These are phyloP conservation scores for Karstenula rhodostoma DNA, from an alignment of 2,329 filamentous ascomycete genomes.

Conservation along the genomic window DNA sequence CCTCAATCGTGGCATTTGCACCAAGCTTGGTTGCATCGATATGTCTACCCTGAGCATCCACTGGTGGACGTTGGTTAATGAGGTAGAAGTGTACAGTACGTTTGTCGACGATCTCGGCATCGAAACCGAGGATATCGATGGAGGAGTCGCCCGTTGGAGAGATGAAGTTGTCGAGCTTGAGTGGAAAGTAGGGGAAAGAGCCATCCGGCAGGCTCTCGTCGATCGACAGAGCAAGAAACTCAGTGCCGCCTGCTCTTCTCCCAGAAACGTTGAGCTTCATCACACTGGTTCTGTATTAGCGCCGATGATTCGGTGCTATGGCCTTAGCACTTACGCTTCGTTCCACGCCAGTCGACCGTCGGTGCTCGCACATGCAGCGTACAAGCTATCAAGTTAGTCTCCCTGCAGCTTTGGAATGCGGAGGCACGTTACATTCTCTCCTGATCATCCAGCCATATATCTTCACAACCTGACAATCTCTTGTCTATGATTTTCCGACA, in stretches of 20 bases:
- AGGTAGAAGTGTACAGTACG: conserved; percentile 39
- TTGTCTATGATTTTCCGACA: conserved; percentile 35
- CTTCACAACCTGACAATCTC: conserved; percentile 39
- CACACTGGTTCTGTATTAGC: conserved; percentile 22
- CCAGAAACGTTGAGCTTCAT: conserved; percentile 31
- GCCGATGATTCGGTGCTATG: not conserved
- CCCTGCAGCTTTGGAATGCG: not conserved
- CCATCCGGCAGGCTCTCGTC: conserved; percentile 34
- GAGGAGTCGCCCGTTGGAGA: conserved; percentile 32
- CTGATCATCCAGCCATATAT: conserved; percentile 41
- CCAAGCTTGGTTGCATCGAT: conserved; percentile 33
- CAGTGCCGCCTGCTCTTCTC: conserved; percentile 31
- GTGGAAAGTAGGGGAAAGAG: conserved; percentile 32
- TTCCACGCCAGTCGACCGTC: conserved; percentile 34
- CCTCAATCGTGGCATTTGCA: conserved; percentile 37
- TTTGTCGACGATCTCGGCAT: conserved; percentile 33
- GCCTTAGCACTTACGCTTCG: conserved; percentile 27
- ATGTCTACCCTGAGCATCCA: conserved; percentile 30
- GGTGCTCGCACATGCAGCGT: conserved; percentile 41
- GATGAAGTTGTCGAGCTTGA: conserved; percentile 31
- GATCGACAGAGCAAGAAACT: conserved; percentile 40
- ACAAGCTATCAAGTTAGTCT: conserved; percentile 18
- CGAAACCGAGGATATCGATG: conserved; percentile 38
- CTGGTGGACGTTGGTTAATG: conserved; percentile 37
- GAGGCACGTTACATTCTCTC: conserved; percentile 18